A percentile compares a stretch with the other conserved stretches of the same genome.
phyloP scores from a whole-genome alignment of 164 flowering plant genomes.

The Akebia trifoliata region DNA sequence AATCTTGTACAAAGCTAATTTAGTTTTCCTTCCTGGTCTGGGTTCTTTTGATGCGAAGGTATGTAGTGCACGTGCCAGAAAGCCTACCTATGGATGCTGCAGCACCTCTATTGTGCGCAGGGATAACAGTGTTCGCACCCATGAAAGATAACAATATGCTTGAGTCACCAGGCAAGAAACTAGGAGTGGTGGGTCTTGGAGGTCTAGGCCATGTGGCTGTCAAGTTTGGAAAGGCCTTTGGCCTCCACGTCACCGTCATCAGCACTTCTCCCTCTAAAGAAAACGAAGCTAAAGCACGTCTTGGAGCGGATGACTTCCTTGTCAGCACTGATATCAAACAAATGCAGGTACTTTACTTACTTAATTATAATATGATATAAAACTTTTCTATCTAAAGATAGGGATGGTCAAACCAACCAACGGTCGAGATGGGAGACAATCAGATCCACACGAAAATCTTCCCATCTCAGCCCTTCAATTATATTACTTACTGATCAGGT shows the following conservation, averaged over 20 bases:
- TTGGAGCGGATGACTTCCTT: conserved; percentile 68
- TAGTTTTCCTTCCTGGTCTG: not conserved
- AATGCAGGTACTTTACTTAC: conserved; percentile 43
- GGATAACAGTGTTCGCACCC: conserved; percentile 64
- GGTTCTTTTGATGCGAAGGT: conserved; percentile 21
- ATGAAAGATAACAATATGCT: conserved; percentile 53
- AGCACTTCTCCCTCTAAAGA: conserved; percentile 73
- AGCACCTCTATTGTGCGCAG: conserved; percentile 73
- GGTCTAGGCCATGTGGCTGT: conserved; percentile 77
- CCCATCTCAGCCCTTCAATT: no score
- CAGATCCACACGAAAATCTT: no score
- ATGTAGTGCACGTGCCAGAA: conserved; percentile 56
- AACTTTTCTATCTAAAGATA: no score
- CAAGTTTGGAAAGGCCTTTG: conserved; percentile 73
- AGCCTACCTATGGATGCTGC: conserved; percentile 58
- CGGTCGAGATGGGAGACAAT: no score
- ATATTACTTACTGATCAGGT: no score
- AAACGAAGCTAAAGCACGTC: conserved; percentile 46
- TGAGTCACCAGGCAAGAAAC: conserved; percentile 38
- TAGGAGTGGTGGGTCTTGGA: conserved; percentile 74
- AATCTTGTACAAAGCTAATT: no score
- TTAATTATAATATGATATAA: no score
- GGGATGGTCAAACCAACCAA: no score
- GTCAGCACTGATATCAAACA: conserved; percentile 48
- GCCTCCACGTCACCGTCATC: conserved; percentile 72